Percentiles rank a stretch among this genome's conserved stretches.
Evolutionary conservation across 148 eudicot species (phyloP).

Genomic region (Selenicereus undatus): DNA sequence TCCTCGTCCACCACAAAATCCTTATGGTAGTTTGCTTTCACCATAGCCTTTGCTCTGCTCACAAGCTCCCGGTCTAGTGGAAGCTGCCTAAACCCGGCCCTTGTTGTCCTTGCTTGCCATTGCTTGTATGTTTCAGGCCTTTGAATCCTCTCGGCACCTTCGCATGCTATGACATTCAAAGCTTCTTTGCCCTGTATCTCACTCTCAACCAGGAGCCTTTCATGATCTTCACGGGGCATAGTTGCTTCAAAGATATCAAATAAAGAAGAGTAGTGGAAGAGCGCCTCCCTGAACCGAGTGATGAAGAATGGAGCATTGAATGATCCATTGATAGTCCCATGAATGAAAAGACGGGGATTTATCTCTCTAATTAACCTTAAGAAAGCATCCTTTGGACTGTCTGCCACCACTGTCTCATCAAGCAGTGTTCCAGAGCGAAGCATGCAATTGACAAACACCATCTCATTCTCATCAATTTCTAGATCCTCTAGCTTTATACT

Average conservation of each 20-base stretch:
- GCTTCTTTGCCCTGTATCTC: constrained; percentile 39
- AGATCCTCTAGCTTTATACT: constrained; percentile 35
- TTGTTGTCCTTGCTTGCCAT: constrained; percentile 43
- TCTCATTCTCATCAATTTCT: constrained; percentile 31
- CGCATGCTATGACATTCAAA: constrained; percentile 52
- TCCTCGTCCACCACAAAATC: constrained; percentile 57
- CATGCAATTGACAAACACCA: constrained; percentile 44
- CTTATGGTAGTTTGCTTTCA: constrained; percentile 41
- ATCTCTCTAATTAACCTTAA: constrained; percentile 36
- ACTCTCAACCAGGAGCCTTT: constrained; percentile 37
- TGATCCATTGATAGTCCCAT: constrained; percentile 45
- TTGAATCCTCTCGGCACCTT: constrained; percentile 44
- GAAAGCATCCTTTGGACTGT: constrained; percentile 49
- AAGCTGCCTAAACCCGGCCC: constrained; percentile 45
- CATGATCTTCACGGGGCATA: constrained; percentile 34
- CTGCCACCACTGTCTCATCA: constrained; percentile 41
- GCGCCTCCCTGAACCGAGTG: constrained; percentile 49
- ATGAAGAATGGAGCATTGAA: constrained; percentile 56
- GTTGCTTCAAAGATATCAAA: constrained; percentile 47
- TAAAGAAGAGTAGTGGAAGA: constrained; percentile 36
- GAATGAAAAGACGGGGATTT: constrained; percentile 49
- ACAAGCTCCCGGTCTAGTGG: constrained; percentile 36
- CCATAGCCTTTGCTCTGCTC: constrained; percentile 31
- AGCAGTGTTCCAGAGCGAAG: constrained; percentile 35
- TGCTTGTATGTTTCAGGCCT: constrained; percentile 59